Conservation (phyloP, 179 eudicot genomes). For the Corrigiola litoralis region DNA sequence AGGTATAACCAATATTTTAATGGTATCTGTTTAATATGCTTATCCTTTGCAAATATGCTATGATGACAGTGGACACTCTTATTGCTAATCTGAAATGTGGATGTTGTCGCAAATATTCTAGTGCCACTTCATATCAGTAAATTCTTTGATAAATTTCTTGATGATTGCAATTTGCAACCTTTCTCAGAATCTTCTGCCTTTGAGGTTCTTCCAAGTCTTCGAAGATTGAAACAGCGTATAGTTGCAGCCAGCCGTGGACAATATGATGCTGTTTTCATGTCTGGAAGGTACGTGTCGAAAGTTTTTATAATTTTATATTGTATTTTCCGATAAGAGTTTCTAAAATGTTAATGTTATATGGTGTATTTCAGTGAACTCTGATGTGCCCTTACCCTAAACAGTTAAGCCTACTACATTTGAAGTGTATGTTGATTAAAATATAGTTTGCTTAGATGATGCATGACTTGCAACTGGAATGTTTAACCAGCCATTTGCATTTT, state of each 20-base stretch:
- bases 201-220: conserved; percentile 89
- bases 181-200: conserved; percentile 85
- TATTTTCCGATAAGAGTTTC: background rate
- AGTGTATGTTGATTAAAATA: background rate
- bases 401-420: too few species aligned
- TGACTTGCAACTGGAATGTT: background rate
- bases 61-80: background rate
- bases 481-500: background rate
- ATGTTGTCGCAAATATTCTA: background rate
- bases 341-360: background rate
- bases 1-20: too few species aligned
- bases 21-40: background rate
- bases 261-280: conserved; percentile 97
- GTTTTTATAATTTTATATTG: background rate
- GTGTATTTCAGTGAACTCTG: background rate
- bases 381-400: background rate
- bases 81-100: conserved; percentile 1
- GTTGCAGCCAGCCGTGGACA: conserved; percentile 87
- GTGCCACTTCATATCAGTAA: conserved; percentile 2
- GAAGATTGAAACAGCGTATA: conserved; percentile 76
- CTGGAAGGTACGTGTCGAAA: conserved; percentile 63
- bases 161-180: background rate
- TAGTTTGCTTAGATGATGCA: background rate
- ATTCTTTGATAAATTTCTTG: conserved; percentile 10
- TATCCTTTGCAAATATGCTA: background rate